Evolutionary conservation across 305 asterid genomes (phyloP).

Genomic region (Striga hermonthica): DNA sequence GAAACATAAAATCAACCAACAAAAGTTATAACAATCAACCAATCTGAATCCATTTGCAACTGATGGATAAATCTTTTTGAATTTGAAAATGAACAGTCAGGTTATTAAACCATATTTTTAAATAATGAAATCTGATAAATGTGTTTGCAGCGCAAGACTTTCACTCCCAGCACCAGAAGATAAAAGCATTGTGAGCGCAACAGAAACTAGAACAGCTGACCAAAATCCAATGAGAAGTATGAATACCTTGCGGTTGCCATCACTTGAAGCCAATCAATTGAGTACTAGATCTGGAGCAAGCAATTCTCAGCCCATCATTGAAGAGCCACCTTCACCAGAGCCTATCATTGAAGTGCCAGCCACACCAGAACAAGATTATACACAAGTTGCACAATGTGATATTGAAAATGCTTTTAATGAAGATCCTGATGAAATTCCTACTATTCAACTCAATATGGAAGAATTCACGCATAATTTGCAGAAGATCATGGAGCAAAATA

Average conservation of each 20-base stretch:
- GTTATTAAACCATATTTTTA: slow-evolving; percentile 3
- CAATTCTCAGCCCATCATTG: slow-evolving; percentile 62
- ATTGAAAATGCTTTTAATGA: slow-evolving; percentile 59
- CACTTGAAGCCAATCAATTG: slow-evolving; percentile 41
- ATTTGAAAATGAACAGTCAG: neutral
- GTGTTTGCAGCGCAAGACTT: slow-evolving; percentile 79
- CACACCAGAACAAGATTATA: slow-evolving; percentile 58
- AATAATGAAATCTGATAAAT: slow-evolving; percentile 30
- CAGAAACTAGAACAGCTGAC: slow-evolving; percentile 44
- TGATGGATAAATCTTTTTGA: slow-evolving; percentile 18
- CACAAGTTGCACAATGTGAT: slow-evolving; percentile 47
- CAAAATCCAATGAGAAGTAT: slow-evolving; percentile 41
- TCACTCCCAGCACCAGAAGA: slow-evolving; percentile 94
- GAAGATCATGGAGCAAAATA: slow-evolving; percentile 53
- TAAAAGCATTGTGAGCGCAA: slow-evolving; percentile 50
- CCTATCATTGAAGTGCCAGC: slow-evolving; percentile 64
- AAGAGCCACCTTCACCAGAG: slow-evolving; percentile 80
- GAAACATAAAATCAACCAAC: neutral
- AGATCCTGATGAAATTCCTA: slow-evolving; percentile 86
- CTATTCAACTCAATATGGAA: slow-evolving; percentile 76
- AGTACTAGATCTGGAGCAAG: slow-evolving; percentile 35
- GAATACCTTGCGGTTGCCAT: slow-evolving; percentile 57
- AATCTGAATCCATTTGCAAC: slow-evolving; percentile 18
- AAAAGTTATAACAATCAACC: neutral
- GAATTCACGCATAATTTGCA: slow-evolving; percentile 81